Base-by-base conservation (phyloP, 73 alveolate genomes). In the Tetrahymena borealis region DNA sequence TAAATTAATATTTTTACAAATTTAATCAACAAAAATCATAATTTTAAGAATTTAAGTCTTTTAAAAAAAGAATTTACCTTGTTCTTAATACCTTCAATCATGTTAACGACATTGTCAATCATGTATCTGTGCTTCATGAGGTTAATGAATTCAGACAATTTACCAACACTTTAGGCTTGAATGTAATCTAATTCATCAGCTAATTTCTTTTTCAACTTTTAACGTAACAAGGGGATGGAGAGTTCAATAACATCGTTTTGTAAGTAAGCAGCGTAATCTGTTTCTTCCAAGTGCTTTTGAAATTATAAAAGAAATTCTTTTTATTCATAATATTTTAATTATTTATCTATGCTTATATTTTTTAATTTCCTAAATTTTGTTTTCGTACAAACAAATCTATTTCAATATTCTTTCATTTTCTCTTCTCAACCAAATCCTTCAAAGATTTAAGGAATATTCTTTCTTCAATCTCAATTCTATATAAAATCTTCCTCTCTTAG, bases 101-200 rank as follows among this genome's bases (percentile, higher is more conserved):
- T 97, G 95, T 97, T 98, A 94, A 98, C 99, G 35, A 98, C 99
- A 91, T 98, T 98, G 92, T 98, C 99, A 39, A 98, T 98, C 99
- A 97, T 97, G 94, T 97, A 98, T 91, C 98, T 91, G 78, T 78
- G 37, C 91, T 92, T 93, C 78, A 93, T 40, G 39, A 79, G 92
- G 41, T 79, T 79, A 78, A 98, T 94, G 98, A 97, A 98, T 94
- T 98, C 96, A 43, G 97, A 96, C 38, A 98, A 97, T n/a, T 98
- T 98, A 37, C 98, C 98, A 18, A 98, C 98, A 4, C 99, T 95
- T 90, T 97, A 97, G 18, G 99, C 98, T 33, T 97, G 97, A 90
- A 98, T 95, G 94, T 97, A 98, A 33, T 96, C 98, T 91, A 98
- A 97, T 92, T 98, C 99, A 42, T 96, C 98, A 78, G 99, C 99